phyloP scores from a whole-genome alignment of 2,329 filamentous ascomycete species.

The Piedraia hortae region DNA sequence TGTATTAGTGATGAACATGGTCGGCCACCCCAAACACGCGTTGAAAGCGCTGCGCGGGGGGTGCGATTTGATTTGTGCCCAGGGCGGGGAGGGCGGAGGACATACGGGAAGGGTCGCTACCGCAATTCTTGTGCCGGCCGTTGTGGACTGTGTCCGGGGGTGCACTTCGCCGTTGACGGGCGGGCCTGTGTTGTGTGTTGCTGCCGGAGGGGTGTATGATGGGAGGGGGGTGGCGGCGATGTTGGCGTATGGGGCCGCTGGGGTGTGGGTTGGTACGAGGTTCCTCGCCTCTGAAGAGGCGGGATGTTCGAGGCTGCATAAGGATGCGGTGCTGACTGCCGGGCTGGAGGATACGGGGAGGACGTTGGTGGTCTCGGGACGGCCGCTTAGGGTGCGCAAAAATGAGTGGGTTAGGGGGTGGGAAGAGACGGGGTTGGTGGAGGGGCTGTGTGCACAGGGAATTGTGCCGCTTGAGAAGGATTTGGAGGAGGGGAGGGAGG shows the following conservation, averaged over 20 bases:
- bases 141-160: conserved; percentile 52
- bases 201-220: conserved; percentile 66
- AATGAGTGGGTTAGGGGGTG: conserved; percentile 66
- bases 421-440: conserved; percentile 46
- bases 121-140: conserved; percentile 61
- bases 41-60: conserved; percentile 65
- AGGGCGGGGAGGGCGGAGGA: conserved; percentile 79
- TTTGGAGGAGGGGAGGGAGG: conserved; percentile 51
- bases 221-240: conserved; percentile 55
- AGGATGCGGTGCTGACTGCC: conserved; percentile 57
- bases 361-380: conserved; percentile 56
- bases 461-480: conserved; percentile 62
- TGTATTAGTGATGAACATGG: conserved; percentile 90
- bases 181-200: conserved; percentile 49
- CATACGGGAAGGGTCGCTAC: conserved; percentile 75
- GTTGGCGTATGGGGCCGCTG: conserved; percentile 65
- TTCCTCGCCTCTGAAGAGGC: conserved; percentile 71
- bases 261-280: conserved; percentile 82
- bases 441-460: conserved; percentile 44
- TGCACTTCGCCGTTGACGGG: conserved; percentile 49
- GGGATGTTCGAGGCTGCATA: conserved; percentile 55
- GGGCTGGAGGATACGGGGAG: conserved; percentile 53
- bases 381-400: conserved; percentile 51
- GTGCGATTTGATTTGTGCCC: conserved; percentile 73
- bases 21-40: conserved; percentile 74